Evolutionary conservation across 2,329 filamentous ascomycete genomes (phyloP), one percentile per base, ranked within the genome.

Genomic region (Fusarium sp.): DNA sequence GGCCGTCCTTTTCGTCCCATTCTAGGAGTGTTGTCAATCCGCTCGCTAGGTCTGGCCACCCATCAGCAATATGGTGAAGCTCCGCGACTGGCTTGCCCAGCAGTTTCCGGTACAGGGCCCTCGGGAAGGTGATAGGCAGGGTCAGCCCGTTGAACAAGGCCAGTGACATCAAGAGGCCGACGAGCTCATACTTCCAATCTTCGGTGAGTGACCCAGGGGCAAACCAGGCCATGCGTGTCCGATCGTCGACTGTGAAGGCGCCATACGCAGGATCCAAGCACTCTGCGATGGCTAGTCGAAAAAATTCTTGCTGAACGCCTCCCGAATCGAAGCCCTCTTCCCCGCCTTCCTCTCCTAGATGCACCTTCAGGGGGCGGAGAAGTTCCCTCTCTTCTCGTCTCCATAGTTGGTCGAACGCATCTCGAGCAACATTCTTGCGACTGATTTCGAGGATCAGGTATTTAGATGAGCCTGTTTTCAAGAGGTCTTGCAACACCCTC

Each of bases 301-400:
- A 98, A 81, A 98, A 98, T 74, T 99, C 97, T 81, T 98, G 95
- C 77, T 98, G 96, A 1, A 99, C 95, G 72, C 97, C 97, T 50
- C 97, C 97, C 58, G 96, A 95, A 81, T 99, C 97, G 37, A 97
- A 91, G 0, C 97, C 97, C 81, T 97, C 92, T 82, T 98, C 97
- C 34, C 95, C 94, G 63, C 88, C 87, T 37, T 94, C 92, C 80
- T 95, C 93, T 5, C 95, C 95, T 67, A 98, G 90, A 60, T 94
- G 92, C 10, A 99, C 92, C 78, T 98, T 98, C 37, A 99, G 84
- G 1, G 97, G 97, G 30, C 95, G 91, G 78, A 96, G 86, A 4
- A 98, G 85, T 83, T 98, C 95, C 39, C 93, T 89, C 78, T 91
- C 91, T 82, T 98, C 92, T 39, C 95, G 90, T 64, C 94, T 91